phyloP scores from a whole-genome alignment of 1,284 basidiomycete genomes.

The Cryptococcus hybrid region DNA sequence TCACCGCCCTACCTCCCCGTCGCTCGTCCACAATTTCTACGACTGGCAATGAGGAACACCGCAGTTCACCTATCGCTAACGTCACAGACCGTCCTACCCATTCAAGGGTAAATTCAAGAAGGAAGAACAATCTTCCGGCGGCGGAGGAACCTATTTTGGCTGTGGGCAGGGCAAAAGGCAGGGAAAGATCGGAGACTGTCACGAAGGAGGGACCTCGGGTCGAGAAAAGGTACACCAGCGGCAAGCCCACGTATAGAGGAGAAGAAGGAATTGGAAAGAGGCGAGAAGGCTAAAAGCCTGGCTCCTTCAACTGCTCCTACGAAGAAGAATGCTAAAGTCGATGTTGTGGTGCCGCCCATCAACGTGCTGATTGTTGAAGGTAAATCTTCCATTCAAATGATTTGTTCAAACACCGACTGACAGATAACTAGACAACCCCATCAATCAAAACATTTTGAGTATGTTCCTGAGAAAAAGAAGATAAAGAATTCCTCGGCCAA shows the following conservation, averaged over 20 bases:
- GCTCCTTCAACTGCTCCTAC: conserved; percentile 1
- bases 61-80: background rate
- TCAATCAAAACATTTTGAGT: conserved; percentile 95
- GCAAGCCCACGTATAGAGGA: background rate
- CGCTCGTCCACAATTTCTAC: conserved; percentile 25
- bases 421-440: conserved; percentile 78
- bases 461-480: conserved; percentile 96
- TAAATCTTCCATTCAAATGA: conserved; percentile 46
- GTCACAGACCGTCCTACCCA: conserved; percentile 1
- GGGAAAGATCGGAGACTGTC: conserved; percentile 31
- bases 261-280: conserved; percentile 4
- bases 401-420: conserved; percentile 10
- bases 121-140: conserved; percentile 27
- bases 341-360: conserved; percentile 80
- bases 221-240: background rate
- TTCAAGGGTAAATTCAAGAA: conserved; percentile 13
- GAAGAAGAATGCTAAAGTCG: conserved; percentile 47
- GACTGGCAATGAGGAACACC: conserved; percentile 11
- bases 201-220: conserved; percentile 3
- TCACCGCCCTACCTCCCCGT: conserved; percentile 18
- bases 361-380: conserved; percentile 96
- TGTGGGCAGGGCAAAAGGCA: conserved; percentile 34
- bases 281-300: background rate
- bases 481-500: conserved; percentile 94
- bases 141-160: conserved; percentile 30